phyloP scores from a whole-genome alignment of 139 green algal species.

The Chlorella sp. region DNA sequence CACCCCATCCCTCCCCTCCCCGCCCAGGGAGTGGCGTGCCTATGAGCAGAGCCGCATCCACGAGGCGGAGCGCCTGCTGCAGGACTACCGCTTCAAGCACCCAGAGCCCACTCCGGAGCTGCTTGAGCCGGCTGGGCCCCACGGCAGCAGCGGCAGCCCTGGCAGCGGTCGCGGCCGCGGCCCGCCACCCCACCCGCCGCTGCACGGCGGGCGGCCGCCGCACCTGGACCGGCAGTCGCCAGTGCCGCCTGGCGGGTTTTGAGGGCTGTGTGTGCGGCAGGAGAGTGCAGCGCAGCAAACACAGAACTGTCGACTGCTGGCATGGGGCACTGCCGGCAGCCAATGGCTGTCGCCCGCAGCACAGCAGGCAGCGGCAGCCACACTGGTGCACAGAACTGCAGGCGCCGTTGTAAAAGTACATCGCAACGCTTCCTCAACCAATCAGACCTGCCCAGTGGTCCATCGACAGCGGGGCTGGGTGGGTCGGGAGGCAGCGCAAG shows the following conservation, averaged over 20 bases:
- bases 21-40: constrained; percentile 15
- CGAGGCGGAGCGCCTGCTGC: constrained; percentile 37
- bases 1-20: background rate
- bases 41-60: constrained; percentile 36
- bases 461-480: no score
- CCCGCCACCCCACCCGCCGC: background rate
- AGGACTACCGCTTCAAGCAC: constrained; percentile 6
- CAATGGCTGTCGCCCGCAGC: no score
- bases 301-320: no score
- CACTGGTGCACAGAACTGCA: no score
- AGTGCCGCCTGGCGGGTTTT: constrained; percentile 26
- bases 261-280: background rate
- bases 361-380: background rate
- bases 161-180: background rate
- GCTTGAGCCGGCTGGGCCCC: background rate
- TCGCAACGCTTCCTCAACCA: no score
- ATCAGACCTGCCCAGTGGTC: no score
- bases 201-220: background rate
- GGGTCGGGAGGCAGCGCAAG: no score
- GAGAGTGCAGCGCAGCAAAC: no score
- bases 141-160: background rate
- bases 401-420: no score
- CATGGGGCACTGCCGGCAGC: no score
- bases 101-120: background rate
- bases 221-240: constrained; percentile 18